A percentile compares a stretch with the other conserved stretches of the same genome.
These are phyloP conservation scores for Leptographium flavum DNA, from an alignment of 2,329 filamentous ascomycete species.

Conservation along the genomic window DNA sequence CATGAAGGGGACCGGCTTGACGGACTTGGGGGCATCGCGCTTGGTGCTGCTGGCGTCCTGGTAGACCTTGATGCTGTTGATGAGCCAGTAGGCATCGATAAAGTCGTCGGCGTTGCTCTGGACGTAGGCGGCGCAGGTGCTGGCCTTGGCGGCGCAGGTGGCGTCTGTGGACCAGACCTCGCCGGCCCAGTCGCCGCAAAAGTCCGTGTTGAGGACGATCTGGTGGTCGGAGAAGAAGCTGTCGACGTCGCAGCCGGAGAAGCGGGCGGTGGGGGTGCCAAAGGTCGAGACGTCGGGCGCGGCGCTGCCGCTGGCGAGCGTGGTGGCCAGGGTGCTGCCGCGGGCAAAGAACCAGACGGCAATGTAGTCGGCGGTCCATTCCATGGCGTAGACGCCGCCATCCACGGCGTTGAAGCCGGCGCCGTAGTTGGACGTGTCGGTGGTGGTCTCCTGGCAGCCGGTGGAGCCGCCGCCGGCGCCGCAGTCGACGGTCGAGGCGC, in stretches of 20 bases:
- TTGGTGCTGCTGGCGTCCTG: conserved; percentile 14
- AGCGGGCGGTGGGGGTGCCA: conserved; percentile 54
- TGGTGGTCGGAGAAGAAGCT: conserved; percentile 56
- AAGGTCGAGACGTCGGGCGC: conserved; percentile 54
- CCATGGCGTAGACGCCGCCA: conserved; percentile 59
- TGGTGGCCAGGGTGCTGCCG: conserved; percentile 14
- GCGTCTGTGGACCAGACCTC: conserved; percentile 44
- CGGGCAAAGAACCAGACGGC: conserved; percentile 73
- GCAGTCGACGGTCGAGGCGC: conserved; percentile 19
- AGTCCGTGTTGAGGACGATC: conserved; percentile 69
- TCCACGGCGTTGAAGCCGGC: conserved; percentile 54
- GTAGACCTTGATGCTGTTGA: conserved; percentile 59
- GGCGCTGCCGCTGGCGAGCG: conserved; percentile 40
- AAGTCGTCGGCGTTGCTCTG: conserved; percentile 56
- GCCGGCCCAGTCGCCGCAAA: conserved; percentile 83
- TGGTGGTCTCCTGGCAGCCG: conserved; percentile 45
- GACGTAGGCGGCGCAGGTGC: conserved; percentile 60
- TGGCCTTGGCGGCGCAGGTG: conserved; percentile 44
- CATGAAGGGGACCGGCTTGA: conserved; percentile 2
- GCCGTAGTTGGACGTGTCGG: conserved; percentile 43
- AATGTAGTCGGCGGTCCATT: conserved; percentile 63
- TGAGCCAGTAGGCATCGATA: conserved; percentile 58
- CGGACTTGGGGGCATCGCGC: not conserved
- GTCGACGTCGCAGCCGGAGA: conserved; percentile 58
- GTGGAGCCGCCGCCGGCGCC: conserved; percentile 22